Evolutionary conservation across 257 asterid species (phyloP).

Genomic region (Solanum etuberosum): DNA sequence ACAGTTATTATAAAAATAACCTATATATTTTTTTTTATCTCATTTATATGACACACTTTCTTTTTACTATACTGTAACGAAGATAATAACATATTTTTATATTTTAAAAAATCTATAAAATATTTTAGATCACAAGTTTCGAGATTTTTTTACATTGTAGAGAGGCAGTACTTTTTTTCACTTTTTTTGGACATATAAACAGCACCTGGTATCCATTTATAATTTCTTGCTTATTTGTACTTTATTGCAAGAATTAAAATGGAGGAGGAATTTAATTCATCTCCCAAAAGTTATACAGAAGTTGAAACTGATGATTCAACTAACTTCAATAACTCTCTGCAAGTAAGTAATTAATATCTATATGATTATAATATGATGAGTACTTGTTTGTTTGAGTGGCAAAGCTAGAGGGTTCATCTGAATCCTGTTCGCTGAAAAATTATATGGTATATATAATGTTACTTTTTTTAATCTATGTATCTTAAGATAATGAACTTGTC

Average conservation of each 20-base stretch:
- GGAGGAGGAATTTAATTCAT: not conserved
- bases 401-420: not conserved
- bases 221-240: not conserved
- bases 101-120: not conserved
- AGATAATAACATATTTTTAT: not conserved
- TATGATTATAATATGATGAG: not conserved
- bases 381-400: not conserved
- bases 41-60: not conserved
- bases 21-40: not conserved
- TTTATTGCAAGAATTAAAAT: not conserved
- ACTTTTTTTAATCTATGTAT: not conserved
- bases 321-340: slow-evolving; percentile 32
- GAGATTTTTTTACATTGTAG: not conserved
- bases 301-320: slow-evolving; percentile 15
- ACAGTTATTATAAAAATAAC: accelerated
- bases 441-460: not conserved
- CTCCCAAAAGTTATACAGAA: not conserved
- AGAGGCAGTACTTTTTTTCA: not conserved
- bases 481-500: not conserved
- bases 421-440: not conserved
- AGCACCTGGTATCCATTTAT: not conserved
- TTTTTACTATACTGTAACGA: not conserved
- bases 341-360: slow-evolving; percentile 14
- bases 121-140: not conserved
- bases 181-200: not conserved